Percentiles rank a stretch among this genome's conserved stretches.
These are phyloP conservation scores for Suzukiozyma palmioleophila DNA, from an alignment of 1,139 yeast genomes.

Conservation along the genomic window DNA sequence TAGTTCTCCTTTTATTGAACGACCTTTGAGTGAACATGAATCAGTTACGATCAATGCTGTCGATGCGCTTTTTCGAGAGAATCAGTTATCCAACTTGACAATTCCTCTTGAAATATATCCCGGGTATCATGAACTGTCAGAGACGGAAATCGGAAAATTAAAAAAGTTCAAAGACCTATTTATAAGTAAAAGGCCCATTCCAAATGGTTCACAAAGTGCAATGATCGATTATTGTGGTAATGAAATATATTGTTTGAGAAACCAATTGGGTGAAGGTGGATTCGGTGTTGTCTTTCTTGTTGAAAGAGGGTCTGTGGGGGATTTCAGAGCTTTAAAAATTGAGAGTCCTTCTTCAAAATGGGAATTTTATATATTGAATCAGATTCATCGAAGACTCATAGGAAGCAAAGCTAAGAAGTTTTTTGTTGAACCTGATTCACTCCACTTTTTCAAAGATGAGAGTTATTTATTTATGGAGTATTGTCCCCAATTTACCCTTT, in stretches of 20 bases:
- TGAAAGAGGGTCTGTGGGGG: slow-evolving; percentile 54
- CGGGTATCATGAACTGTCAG: slow-evolving; percentile 22
- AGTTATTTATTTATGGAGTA: slow-evolving; percentile 71
- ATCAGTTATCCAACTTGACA: slow-evolving; percentile 19
- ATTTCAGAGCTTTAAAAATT: slow-evolving; percentile 64
- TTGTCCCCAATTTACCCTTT: slow-evolving; percentile 66
- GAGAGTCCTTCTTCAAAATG: slow-evolving; percentile 70
- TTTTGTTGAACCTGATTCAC: slow-evolving; percentile 44
- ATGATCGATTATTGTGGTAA: slow-evolving; percentile 48
- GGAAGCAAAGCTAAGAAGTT: slow-evolving; percentile 8
- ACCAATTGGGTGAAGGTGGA: slow-evolving; percentile 75
- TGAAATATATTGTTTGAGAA: slow-evolving; percentile 52
- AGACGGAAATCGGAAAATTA: slow-evolving; percentile 12
- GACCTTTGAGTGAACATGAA: slow-evolving; percentile 19
- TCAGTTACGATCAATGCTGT: slow-evolving; percentile 12
- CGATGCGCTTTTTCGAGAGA: slow-evolving; percentile 20
- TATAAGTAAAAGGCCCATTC: slow-evolving; percentile 28
- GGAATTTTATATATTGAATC: slow-evolving; percentile 75
- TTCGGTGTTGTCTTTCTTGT: slow-evolving; percentile 75
- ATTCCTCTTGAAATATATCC: slow-evolving; percentile 25
- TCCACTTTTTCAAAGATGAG: slow-evolving; percentile 64
- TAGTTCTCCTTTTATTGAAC: slow-evolving; percentile 49
- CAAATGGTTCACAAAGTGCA: slow-evolving; percentile 36
- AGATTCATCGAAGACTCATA: slow-evolving; percentile 40
- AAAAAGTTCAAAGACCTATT: slow-evolving; percentile 34